phyloP scores from a whole-genome alignment of 352 stramenopile species.

The Phytophthora lateralis region DNA sequence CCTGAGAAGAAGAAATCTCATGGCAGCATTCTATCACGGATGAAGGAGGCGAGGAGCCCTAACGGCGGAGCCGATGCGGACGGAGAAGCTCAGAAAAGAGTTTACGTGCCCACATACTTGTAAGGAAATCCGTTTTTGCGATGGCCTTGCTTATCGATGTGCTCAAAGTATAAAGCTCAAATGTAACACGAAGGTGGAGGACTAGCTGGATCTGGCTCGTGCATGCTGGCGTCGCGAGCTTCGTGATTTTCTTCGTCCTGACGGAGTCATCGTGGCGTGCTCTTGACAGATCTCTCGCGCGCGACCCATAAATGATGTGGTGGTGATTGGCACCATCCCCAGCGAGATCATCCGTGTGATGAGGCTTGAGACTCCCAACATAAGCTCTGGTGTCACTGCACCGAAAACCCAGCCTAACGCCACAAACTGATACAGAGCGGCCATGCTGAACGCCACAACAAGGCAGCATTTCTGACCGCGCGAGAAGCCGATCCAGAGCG shows the following conservation, averaged over 20 bases:
- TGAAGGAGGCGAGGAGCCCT: constrained; percentile 14
- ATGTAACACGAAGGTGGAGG: background rate
- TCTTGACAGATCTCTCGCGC: constrained; percentile 42
- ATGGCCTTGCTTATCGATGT: constrained; percentile 4
- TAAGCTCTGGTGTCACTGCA: constrained; percentile 46
- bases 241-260: constrained; percentile 16
- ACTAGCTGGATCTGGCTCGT: constrained; percentile 41
- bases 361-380: constrained; percentile 65
- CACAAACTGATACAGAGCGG: constrained; percentile 54
- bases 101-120: constrained; percentile 36
- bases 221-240: constrained; percentile 33
- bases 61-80: constrained; percentile 1
- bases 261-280: constrained; percentile 7
- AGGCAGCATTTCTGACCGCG: constrained; percentile 61
- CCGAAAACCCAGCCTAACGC: constrained; percentile 48
- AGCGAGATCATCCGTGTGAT: constrained; percentile 75
- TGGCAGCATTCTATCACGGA: constrained; percentile 22
- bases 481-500: constrained; percentile 60
- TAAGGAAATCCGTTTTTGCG: constrained; percentile 4
- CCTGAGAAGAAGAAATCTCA: constrained; percentile 10
- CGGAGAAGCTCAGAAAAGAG: constrained; percentile 12
- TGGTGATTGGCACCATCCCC: constrained; percentile 79
- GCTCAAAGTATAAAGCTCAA: constrained; percentile 13
- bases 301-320: constrained; percentile 59
- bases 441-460: constrained; percentile 44